Percentiles rank a stretch among this genome's conserved stretches.
These are phyloP conservation scores for Calocybe gangraenosa DNA, from an alignment of 768 basidiomycete genomes.

Conservation along the genomic window DNA sequence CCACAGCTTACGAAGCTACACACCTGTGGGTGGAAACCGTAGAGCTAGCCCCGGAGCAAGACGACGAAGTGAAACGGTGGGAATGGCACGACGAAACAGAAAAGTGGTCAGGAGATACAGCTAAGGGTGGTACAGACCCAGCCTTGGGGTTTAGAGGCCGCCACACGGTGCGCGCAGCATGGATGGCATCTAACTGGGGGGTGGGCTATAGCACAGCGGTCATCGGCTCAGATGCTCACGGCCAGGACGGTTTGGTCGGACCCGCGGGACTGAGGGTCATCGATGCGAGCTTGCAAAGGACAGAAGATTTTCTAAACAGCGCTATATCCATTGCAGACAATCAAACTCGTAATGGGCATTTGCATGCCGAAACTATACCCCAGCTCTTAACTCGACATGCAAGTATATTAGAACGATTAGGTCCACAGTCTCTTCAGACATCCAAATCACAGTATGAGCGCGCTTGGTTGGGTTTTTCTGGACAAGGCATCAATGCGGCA, in stretches of 20 bases:
- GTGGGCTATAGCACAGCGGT: slow-evolving; percentile 32
- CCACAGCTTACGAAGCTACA: slow-evolving; percentile 46
- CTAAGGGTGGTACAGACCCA: slow-evolving; percentile 66
- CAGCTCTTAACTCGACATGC: slow-evolving; percentile 57
- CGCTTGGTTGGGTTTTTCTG: slow-evolving; percentile 46
- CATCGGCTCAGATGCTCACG: slow-evolving; percentile 32
- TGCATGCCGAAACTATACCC: slow-evolving; percentile 47
- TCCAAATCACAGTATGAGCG: slow-evolving; percentile 56
- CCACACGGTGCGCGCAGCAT: slow-evolving; percentile 63
- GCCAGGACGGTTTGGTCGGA: slow-evolving; percentile 25
- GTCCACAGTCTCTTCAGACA: slow-evolving; percentile 44
- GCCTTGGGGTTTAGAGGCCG: slow-evolving; percentile 58
- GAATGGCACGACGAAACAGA: slow-evolving; percentile 66
- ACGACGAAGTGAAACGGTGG: slow-evolving; percentile 54
- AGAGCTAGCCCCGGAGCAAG: slow-evolving; percentile 40
- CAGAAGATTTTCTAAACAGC: slow-evolving; percentile 48
- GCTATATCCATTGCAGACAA: slow-evolving; percentile 44
- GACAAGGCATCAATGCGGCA: slow-evolving; percentile 39
- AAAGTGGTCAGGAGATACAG: slow-evolving; percentile 53
- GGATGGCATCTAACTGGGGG: slow-evolving; percentile 70
- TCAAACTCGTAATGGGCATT: slow-evolving; percentile 29
- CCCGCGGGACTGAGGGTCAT: slow-evolving; percentile 38
- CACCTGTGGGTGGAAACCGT: slow-evolving; percentile 66
- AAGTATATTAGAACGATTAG: slow-evolving; percentile 57
- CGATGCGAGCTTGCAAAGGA: slow-evolving; percentile 50